Conservation (phyloP, 1,284 basidiomycete species). For the Boletus smithii region DNA sequence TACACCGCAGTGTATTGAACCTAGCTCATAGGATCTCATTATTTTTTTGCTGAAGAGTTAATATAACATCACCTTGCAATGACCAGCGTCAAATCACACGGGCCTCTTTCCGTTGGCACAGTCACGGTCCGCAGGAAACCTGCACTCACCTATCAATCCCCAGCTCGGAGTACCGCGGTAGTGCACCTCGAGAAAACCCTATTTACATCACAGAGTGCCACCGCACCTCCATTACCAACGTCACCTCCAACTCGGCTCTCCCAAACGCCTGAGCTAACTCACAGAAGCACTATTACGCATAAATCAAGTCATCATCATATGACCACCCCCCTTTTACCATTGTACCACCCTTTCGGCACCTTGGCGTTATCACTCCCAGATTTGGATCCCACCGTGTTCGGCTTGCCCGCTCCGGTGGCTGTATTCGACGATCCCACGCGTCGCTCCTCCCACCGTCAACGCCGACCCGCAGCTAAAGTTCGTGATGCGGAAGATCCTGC, state of each 20-base stretch:
- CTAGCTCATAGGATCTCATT: slow-evolving; percentile 10
- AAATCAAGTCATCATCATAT: slow-evolving; percentile 27
- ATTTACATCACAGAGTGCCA: slow-evolving; percentile 11
- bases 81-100: slow-evolving; percentile 26
- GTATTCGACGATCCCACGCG: slow-evolving; percentile 38
- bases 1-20: slow-evolving; percentile 5
- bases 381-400: slow-evolving; percentile 55
- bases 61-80: slow-evolving; percentile 17
- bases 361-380: slow-evolving; percentile 65
- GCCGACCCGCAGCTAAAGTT: slow-evolving; percentile 50
- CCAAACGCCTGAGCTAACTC: slow-evolving; percentile 19
- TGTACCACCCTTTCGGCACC: slow-evolving; percentile 66
- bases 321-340: slow-evolving; percentile 52
- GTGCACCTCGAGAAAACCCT: slow-evolving; percentile 16
- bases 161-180: slow-evolving; percentile 28
- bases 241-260: slow-evolving; percentile 14
- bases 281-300: slow-evolving; percentile 7
- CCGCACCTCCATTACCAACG: slow-evolving; percentile 8
- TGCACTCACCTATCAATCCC: slow-evolving; percentile 49
- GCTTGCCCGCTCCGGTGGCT: slow-evolving; percentile 43
- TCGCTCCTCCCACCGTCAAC: slow-evolving; percentile 46
- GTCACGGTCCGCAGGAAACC: slow-evolving; percentile 46
- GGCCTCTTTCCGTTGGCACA: slow-evolving; percentile 10
- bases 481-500: slow-evolving; percentile 43
- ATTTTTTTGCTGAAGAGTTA: slow-evolving; percentile 2